phyloP scores from a whole-genome alignment of 1,284 basidiomycete species.

The Ustilago bromivora region DNA sequence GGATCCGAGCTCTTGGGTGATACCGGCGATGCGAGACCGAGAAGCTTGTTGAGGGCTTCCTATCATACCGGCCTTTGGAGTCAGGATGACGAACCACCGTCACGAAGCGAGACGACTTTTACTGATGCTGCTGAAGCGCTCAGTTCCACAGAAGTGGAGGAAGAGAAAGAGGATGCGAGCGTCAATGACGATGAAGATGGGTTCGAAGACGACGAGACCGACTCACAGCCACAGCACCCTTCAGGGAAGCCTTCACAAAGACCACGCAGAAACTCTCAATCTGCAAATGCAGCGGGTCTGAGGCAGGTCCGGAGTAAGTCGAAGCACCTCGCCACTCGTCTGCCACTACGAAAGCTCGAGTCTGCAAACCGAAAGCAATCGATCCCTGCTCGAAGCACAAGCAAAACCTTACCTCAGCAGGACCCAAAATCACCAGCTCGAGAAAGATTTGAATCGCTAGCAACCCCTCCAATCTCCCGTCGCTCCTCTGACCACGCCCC shows the following conservation, averaged over 20 bases:
- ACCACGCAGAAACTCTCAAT: conserved; percentile 1
- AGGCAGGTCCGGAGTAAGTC: conserved; percentile 13
- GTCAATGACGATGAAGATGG: conserved; percentile 4
- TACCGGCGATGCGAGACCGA: neutral
- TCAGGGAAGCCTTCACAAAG: neutral
- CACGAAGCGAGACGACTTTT: neutral
- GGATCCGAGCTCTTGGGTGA: neutral
- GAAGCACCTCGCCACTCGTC: conserved; percentile 20
- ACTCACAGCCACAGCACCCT: neutral
- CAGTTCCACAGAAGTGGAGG: neutral
- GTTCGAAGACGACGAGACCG: neutral
- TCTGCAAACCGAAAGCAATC: conserved; percentile 3
- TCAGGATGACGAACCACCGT: conserved; percentile 29
- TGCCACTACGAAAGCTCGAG: conserved; percentile 30
- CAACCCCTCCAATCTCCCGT: conserved; percentile 39
- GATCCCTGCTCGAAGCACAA: conserved; percentile 19
- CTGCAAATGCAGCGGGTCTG: neutral
- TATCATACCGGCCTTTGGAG: conserved; percentile 45
- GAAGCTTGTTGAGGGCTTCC: conserved; percentile 32
- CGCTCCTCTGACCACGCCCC: conserved; percentile 12
- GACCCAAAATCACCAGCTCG: neutral
- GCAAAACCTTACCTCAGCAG: neutral
- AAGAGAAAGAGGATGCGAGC: neutral
- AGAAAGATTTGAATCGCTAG: conserved; percentile 35
- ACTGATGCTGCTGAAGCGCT: conserved; percentile 3